Conservation (phyloP, 345 rosid species). For the Salix udensis region DNA sequence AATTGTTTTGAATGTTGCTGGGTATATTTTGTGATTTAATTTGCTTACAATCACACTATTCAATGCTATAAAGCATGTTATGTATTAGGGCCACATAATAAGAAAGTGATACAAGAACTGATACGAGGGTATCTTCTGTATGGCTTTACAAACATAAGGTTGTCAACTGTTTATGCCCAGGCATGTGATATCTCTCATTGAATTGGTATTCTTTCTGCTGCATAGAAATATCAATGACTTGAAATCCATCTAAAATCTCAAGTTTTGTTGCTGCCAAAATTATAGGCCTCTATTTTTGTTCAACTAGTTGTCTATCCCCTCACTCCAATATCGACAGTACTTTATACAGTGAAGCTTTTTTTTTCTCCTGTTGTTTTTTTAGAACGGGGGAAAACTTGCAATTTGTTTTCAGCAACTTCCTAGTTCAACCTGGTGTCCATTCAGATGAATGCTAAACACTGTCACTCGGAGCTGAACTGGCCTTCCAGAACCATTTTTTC, state of each 20-base stretch:
- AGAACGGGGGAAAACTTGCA: neutral
- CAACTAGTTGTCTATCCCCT: neutral
- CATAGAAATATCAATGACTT: neutral
- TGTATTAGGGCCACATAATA: neutral
- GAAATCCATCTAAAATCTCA: slow-evolving; percentile 1
- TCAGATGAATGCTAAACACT: neutral
- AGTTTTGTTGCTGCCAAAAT: neutral
- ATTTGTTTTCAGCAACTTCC: neutral
- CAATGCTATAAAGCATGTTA: neutral
- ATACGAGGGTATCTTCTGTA: too few species aligned
- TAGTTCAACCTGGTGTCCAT: neutral
- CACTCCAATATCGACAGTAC: neutral
- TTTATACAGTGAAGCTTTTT: neutral
- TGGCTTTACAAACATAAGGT: neutral
- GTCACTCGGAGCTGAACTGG: neutral
- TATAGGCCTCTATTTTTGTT: neutral
- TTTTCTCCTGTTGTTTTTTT: too few species aligned
- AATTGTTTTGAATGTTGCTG: neutral
- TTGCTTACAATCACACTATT: neutral
- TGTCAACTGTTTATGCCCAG: neutral
- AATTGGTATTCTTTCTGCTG: neutral
- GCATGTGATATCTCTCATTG: neutral
- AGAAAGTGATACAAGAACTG: too few species aligned
- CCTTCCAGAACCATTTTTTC: neutral
- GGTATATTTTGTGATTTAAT: neutral